These are phyloP conservation scores for Lantana camara DNA, from an alignment of 257 asterid species.

Conservation along the genomic window DNA sequence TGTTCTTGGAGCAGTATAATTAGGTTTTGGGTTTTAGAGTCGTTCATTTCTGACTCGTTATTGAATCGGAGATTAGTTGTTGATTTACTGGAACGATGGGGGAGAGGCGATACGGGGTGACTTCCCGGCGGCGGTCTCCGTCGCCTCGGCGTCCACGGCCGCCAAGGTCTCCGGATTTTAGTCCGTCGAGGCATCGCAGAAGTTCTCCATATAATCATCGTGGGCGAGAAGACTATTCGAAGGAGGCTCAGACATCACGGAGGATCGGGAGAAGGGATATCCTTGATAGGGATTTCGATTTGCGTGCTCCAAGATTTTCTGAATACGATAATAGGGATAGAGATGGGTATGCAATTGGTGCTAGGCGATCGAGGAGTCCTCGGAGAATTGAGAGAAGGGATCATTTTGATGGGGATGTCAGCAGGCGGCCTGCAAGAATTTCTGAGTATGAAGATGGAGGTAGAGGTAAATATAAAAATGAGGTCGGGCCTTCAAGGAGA, in stretches of 20 bases:
- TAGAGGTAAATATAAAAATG: conserved; percentile 31
- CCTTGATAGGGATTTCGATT: conserved; percentile 23
- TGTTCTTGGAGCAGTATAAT: no score
- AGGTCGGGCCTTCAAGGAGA: conserved; percentile 32
- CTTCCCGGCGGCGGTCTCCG: conserved; percentile 37
- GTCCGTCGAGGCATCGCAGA: conserved; percentile 32
- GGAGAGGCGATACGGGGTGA: conserved; percentile 42
- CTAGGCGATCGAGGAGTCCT: conserved; percentile 36
- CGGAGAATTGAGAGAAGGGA: conserved; percentile 23
- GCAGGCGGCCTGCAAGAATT: conserved; percentile 17
- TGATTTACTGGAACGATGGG: conserved; percentile 35
- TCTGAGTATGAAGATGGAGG: conserved; percentile 34
- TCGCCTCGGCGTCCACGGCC: conserved; percentile 38
- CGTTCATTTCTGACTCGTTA: not conserved
- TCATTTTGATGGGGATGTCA: conserved; percentile 31
- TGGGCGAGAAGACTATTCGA: conserved; percentile 27
- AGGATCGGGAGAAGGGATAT: conserved; percentile 30
- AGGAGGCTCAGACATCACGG: conserved; percentile 36
- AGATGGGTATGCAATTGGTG: conserved; percentile 25
- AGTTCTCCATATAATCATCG: conserved; percentile 25
- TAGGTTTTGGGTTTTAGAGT: conserved; percentile 21
- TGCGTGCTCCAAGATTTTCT: conserved; percentile 20
- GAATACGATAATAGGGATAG: conserved; percentile 27
- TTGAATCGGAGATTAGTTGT: conserved; percentile 26
- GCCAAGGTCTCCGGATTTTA: conserved; percentile 27